Percentiles rank a stretch among this genome's conserved stretches.
phyloP scores from a whole-genome alignment of 2,329 filamentous ascomycete species.

The Alternaria sp. region DNA sequence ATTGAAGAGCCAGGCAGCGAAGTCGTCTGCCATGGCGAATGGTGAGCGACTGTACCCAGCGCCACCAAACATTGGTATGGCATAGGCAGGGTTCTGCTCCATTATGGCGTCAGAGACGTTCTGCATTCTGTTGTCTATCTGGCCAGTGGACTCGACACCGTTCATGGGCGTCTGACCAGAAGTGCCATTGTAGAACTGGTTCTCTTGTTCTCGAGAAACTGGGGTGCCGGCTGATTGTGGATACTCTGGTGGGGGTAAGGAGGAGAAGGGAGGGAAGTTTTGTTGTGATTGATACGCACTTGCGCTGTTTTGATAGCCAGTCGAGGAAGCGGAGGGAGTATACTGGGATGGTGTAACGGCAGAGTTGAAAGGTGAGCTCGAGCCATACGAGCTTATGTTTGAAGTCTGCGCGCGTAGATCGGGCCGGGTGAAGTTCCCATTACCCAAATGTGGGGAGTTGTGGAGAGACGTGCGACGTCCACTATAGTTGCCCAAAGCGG shows the following conservation, averaged over 20 bases:
- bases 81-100: slow-evolving; percentile 62
- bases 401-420: slow-evolving; percentile 49
- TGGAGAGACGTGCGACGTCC: slow-evolving; percentile 42
- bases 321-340: slow-evolving; percentile 56
- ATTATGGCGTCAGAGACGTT: slow-evolving; percentile 51
- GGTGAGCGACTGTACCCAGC: slow-evolving; percentile 87
- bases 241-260: slow-evolving; percentile 68
- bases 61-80: slow-evolving; percentile 86
- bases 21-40: slow-evolving; percentile 86
- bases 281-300: slow-evolving; percentile 66
- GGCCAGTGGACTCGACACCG: slow-evolving; percentile 49
- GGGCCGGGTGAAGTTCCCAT: slow-evolving; percentile 45
- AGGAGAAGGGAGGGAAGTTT: slow-evolving; percentile 67
- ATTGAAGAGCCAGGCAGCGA: slow-evolving; percentile 85
- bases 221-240: slow-evolving; percentile 46
- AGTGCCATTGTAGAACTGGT: slow-evolving; percentile 48
- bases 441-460: slow-evolving; percentile 48
- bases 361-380: slow-evolving; percentile 48
- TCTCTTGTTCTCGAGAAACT: slow-evolving; percentile 45
- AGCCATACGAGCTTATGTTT: slow-evolving; percentile 44
- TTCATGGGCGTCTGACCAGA: slow-evolving; percentile 49
- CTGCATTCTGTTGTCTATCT: slow-evolving; percentile 45
- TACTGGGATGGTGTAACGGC: slow-evolving; percentile 57
- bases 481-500: slow-evolving; percentile 43
- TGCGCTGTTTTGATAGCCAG: slow-evolving; percentile 46